These are phyloP conservation scores for Fusarium aywerte DNA, from an alignment of 2,329 filamentous ascomycete genomes.

Conservation along the genomic window DNA sequence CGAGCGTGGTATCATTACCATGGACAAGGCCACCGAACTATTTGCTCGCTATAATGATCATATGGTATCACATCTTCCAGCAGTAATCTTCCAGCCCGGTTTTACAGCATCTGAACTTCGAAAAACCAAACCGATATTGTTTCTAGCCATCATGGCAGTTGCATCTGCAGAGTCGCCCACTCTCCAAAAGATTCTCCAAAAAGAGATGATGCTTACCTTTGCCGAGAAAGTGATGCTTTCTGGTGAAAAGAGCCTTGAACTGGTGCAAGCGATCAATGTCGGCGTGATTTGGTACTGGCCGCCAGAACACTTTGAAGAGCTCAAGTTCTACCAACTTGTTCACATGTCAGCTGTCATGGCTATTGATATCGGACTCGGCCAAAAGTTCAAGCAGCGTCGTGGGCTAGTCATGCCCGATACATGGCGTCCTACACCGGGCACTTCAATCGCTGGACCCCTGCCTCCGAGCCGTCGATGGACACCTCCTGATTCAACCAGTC, in stretches of 20 bases:
- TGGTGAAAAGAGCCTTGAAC: constrained; percentile 83
- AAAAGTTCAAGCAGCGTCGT: constrained; percentile 39
- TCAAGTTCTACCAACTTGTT: constrained; percentile 89
- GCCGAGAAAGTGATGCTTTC: constrained; percentile 79
- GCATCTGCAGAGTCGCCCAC: constrained; percentile 67
- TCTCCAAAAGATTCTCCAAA: constrained; percentile 70
- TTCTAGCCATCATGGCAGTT: constrained; percentile 76
- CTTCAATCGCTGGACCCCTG: constrained; percentile 28
- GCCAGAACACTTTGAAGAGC: constrained; percentile 83
- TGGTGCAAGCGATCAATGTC: constrained; percentile 82
- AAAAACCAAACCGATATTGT: constrained; percentile 70
- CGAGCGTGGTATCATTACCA: constrained; percentile 68
- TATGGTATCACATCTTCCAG: constrained; percentile 71
- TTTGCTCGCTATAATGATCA: constrained; percentile 68
- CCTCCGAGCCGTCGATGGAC: constrained; percentile 48
- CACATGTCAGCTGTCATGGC: constrained; percentile 85
- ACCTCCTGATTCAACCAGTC: constrained; percentile 62
- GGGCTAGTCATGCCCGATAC: constrained; percentile 39
- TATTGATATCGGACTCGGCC: constrained; percentile 82
- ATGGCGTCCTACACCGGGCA: constrained; percentile 52
- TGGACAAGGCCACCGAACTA: constrained; percentile 64
- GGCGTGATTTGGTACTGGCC: constrained; percentile 87
- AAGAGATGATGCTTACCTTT: constrained; percentile 76
- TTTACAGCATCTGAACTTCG: constrained; percentile 67
- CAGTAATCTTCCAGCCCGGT: constrained; percentile 67